A percentile compares a stretch with the other conserved stretches of the same genome.
Conservation (phyloP, 768 basidiomycete species). For the Omphalotus guepiniiformis region DNA sequence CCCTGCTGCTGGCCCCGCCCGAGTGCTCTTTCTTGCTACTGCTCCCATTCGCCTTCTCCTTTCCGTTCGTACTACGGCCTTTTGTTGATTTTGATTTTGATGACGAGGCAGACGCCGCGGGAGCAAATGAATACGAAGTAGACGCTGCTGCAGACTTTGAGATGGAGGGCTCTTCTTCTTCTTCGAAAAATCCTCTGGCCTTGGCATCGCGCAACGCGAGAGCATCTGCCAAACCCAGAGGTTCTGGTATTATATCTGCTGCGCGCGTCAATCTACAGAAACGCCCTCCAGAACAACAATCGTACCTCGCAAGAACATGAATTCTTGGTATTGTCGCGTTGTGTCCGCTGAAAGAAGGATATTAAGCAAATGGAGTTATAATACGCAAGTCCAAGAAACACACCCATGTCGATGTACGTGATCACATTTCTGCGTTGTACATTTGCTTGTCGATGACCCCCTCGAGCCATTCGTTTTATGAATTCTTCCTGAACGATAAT, state of each 20-base stretch:
- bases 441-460: conserved; percentile 62
- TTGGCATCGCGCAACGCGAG: conserved; percentile 48
- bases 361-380: conserved; percentile 13
- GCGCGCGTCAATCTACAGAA: conserved; percentile 6
- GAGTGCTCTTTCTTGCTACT: conserved; percentile 21
- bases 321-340: conserved; percentile 60
- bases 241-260: conserved; percentile 63
- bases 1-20: conserved; percentile 21
- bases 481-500: conserved; percentile 68
- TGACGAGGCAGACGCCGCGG: conserved; percentile 18
- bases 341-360: conserved; percentile 42
- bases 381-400: conserved; percentile 17
- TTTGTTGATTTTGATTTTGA: conserved; percentile 34
- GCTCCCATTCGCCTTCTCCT: conserved; percentile 28
- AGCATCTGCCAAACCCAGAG: conserved; percentile 58
- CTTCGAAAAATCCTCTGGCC: conserved; percentile 52
- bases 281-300: not conserved
- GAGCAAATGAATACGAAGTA: conserved; percentile 12
- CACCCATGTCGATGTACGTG: conserved; percentile 75
- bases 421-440: conserved; percentile 54
- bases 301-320: conserved; percentile 67
- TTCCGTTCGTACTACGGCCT: conserved; percentile 28
- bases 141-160: conserved; percentile 17
- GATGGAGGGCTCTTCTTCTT: conserved; percentile 51
- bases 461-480: conserved; percentile 68